Percentiles rank a stretch among this genome's conserved stretches.
Conservation (phyloP, 305 asterid genomes). For the Solanum aculeatissimum region DNA sequence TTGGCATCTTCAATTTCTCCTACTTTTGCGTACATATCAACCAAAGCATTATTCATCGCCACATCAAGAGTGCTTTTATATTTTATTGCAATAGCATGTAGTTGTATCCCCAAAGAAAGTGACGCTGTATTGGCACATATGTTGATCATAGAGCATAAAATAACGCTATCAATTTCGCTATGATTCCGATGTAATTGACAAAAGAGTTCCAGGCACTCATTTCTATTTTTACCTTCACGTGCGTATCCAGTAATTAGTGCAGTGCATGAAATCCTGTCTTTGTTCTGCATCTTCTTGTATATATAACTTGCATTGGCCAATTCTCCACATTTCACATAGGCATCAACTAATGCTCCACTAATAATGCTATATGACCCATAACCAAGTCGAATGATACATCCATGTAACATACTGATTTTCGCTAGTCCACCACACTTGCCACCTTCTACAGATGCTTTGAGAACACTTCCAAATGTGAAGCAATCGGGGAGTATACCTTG, state of each 20-base stretch:
- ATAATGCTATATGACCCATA: conserved; percentile 18
- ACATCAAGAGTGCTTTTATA: conserved; percentile 18
- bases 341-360: conserved; percentile 34
- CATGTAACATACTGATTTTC: conserved; percentile 25
- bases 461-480: conserved; percentile 49
- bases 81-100: conserved; percentile 31
- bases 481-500: conserved; percentile 40
- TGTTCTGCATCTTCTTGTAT: conserved; percentile 24
- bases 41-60: conserved; percentile 36
- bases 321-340: conserved; percentile 40
- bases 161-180: conserved; percentile 15
- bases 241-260: conserved; percentile 43
- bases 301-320: conserved; percentile 23
- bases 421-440: neutral
- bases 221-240: conserved; percentile 18
- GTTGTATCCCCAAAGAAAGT: conserved; percentile 34
- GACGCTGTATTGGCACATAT: conserved; percentile 37
- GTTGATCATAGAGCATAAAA: conserved; percentile 42
- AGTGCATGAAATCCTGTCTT: conserved; percentile 42
- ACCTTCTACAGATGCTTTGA: conserved; percentile 23
- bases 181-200: conserved; percentile 10
- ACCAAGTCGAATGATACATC: conserved; percentile 26
- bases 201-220: conserved; percentile 22
- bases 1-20: conserved; percentile 40
- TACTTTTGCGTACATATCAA: conserved; percentile 55